These are phyloP conservation scores for Mastigamoeba balamuthi DNA, from an alignment of 78 protist genomes.

Conservation along the genomic window DNA sequence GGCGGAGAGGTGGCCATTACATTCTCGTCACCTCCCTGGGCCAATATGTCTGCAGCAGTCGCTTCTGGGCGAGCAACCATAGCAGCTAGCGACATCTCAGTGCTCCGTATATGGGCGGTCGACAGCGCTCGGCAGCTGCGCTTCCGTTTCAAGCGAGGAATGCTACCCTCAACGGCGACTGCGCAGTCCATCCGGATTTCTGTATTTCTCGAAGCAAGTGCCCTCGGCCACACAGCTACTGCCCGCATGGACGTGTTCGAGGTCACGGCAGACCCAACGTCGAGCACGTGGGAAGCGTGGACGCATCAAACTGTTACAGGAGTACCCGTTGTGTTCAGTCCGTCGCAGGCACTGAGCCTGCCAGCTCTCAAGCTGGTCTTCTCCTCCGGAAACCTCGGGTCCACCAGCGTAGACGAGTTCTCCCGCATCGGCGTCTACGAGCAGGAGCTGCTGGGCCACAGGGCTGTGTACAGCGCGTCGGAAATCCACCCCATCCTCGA, in stretches of 20 bases:
- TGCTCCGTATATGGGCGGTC: too few species aligned
- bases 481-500: neutral
- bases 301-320: neutral
- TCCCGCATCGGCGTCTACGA: neutral
- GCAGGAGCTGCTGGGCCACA: neutral
- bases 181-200: neutral
- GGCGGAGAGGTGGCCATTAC: neutral
- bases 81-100: too few species aligned
- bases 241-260: neutral
- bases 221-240: neutral
- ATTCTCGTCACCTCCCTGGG: neutral
- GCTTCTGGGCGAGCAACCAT: neutral
- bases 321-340: neutral
- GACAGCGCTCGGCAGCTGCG: too few species aligned
- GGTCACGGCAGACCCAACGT: neutral
- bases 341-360: neutral
- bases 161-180: neutral
- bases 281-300: neutral
- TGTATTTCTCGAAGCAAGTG: neutral
- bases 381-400: neutral
- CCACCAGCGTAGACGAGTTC: neutral
- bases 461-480: neutral
- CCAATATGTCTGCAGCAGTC: neutral
- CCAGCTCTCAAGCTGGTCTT: neutral
- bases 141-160: neutral